Evolutionary conservation across 345 rosid genomes (phyloP).

Genomic region (Salix arbutifolia): DNA sequence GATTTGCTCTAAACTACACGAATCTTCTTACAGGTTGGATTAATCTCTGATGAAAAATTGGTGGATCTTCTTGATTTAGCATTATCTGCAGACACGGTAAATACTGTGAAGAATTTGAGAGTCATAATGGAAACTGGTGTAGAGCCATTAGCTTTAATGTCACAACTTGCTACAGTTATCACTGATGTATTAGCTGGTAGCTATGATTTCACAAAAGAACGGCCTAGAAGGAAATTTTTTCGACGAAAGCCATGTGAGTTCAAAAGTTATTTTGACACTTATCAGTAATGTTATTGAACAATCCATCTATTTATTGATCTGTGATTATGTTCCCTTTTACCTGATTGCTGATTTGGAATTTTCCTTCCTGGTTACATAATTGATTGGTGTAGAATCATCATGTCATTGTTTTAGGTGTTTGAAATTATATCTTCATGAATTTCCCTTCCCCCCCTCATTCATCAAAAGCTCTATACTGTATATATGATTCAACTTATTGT

Average conservation of each 20-base stretch:
- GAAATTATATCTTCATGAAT: background rate
- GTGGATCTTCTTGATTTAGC: conserved; percentile 99
- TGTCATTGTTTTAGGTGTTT: background rate
- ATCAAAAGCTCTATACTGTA: background rate
- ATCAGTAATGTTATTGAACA: background rate
- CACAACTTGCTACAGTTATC: conserved; percentile 94
- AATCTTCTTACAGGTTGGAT: conserved; percentile 64
- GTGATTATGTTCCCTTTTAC: background rate
- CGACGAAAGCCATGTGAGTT: conserved; percentile 71
- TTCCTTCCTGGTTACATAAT: background rate
- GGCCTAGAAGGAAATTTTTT: conserved; percentile 71
- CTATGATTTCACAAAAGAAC: conserved; percentile 74
- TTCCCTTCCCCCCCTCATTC: background rate
- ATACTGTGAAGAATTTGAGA: conserved; percentile 90
- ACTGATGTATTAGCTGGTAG: conserved; percentile 94
- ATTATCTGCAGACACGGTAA: conserved; percentile 94
- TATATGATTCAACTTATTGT: background rate
- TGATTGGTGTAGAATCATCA: background rate
- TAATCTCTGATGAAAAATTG: conserved; percentile 89
- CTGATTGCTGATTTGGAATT: background rate
- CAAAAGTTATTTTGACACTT: conserved; percentile 4
- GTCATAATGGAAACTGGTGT: conserved; percentile 88
- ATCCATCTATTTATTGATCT: background rate
- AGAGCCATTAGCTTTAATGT: conserved; percentile 95
- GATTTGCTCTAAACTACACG: conserved; percentile 9